Base-by-base conservation (phyloP, 441 rosid species). In the Brassica balearica region DNA sequence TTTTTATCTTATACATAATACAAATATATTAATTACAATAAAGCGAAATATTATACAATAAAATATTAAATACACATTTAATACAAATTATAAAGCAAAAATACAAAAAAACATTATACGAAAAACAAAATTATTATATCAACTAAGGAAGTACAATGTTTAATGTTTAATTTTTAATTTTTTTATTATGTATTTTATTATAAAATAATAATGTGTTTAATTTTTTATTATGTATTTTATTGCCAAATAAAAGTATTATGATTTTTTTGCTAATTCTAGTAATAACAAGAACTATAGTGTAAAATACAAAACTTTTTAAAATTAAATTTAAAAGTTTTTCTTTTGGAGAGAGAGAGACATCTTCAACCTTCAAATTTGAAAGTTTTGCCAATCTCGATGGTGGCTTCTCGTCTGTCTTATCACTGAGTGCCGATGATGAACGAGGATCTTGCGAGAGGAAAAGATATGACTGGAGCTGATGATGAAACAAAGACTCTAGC, bases 381-480 rank as follows among this genome's bases (percentile, higher is more conserved):
- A 36, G 41, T 36, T 36, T 36, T 36, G 41, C 41, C 10, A 36
- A 36, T 1, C 8, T 36, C 41, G 41, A 36, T 6, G 41, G 41
- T 29, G 34, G 34, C 38, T 32, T 32, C 38, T 32, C 55, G 6
- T 48, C 4, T n/a, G 55, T 48, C 55, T 48, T 12, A n/a, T 48
- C 55, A 48, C 2, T 48, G 55, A 48, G 8, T 12, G 55, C 15
- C 55, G 53, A 46, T 46, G 55, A 48, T 32, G 38, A 32, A 48
- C 17, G 55, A 46, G 53, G 53, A 46, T 46, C 53, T 46, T 46
- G 53, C 43, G 53, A 46, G 53, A 48, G 55, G 55, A 48, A 48
- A 48, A 48, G 8, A 48, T 0, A 51, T 51, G 58, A 51, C 2
- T 51, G 58, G 58, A 51, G 38, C 38, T 32, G 58, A 14, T 14